Conservation (phyloP, 1,284 basidiomycete species). For the Lentinus polychrous region DNA sequence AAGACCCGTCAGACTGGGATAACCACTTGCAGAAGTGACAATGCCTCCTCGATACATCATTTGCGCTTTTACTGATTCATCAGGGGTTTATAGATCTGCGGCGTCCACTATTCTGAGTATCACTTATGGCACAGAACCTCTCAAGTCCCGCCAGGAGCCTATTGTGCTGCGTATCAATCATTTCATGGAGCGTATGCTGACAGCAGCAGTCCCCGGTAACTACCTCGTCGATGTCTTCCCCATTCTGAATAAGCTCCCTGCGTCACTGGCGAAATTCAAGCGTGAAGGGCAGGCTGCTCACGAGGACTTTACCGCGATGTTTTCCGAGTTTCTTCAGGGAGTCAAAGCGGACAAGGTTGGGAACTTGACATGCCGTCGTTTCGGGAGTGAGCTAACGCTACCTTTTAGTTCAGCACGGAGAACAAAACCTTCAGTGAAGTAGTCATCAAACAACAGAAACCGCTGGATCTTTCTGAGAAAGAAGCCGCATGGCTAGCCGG, state of each 20-base stretch:
- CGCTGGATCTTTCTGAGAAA: conserved; percentile 1
- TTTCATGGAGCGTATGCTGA: conserved; percentile 17
- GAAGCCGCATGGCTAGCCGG: conserved; percentile 8
- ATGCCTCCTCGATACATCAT: not conserved
- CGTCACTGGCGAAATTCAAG: conserved; percentile 20
- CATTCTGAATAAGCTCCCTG: conserved; percentile 17
- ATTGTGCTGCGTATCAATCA: conserved; percentile 13
- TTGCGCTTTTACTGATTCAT: not conserved
- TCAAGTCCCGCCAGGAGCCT: not conserved
- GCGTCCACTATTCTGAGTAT: conserved; percentile 7
- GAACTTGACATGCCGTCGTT: no score
- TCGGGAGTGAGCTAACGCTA: no score
- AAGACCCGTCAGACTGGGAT: not conserved
- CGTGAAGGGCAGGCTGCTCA: conserved; percentile 13
- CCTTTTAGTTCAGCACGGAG: not conserved
- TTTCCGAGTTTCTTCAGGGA: conserved; percentile 11
- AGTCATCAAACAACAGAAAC: not conserved
- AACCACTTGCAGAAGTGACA: not conserved
- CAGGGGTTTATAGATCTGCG: not conserved
- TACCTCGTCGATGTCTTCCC: conserved; percentile 13
- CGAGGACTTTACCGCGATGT: conserved; percentile 11
- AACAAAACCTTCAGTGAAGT: conserved; percentile 5
- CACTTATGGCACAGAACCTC: conserved; percentile 1
- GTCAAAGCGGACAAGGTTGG: conserved; percentile 7
- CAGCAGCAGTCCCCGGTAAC: conserved; percentile 11